A percentile compares a stretch with the other conserved stretches of the same genome.
Evolutionary conservation across 1,284 basidiomycete species (phyloP).

Genomic region (Marasmius tenuissimus): DNA sequence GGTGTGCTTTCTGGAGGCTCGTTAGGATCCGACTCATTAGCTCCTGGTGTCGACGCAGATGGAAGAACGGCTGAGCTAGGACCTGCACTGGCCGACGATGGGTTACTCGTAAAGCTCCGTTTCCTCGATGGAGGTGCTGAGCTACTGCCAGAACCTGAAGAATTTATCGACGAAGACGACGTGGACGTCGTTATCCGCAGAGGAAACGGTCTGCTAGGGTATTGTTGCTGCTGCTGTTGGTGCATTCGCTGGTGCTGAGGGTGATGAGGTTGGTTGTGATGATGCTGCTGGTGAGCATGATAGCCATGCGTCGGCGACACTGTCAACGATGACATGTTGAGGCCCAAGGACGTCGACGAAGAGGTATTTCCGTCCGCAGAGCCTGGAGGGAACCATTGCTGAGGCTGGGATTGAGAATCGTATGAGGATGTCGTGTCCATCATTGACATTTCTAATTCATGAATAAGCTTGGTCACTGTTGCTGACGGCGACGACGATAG

Average conservation of each 20-base stretch:
- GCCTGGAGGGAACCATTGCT: neutral
- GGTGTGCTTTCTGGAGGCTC: neutral
- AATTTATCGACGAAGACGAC: neutral
- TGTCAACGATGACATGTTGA: slow-evolving; percentile 6
- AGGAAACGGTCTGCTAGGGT: neutral
- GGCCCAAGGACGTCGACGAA: neutral
- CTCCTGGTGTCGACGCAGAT: neutral
- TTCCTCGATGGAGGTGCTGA: neutral
- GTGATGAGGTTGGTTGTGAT: neutral
- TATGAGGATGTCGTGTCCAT: neutral
- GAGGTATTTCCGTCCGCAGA: neutral
- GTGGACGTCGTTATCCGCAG: neutral
- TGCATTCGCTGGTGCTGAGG: neutral
- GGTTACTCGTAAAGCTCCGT: neutral
- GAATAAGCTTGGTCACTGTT: neutral
- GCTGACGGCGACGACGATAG: neutral
- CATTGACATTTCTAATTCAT: neutral
- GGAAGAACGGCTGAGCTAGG: neutral
- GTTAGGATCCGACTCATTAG: neutral
- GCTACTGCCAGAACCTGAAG: slow-evolving; percentile 17
- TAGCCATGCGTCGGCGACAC: neutral
- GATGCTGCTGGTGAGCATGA: neutral
- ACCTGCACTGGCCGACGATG: neutral
- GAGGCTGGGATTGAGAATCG: neutral
- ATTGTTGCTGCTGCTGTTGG: neutral